Base-by-base conservation (phyloP, 225 moss, liverwort and hornwort species). In the Lunularia cruciata region DNA sequence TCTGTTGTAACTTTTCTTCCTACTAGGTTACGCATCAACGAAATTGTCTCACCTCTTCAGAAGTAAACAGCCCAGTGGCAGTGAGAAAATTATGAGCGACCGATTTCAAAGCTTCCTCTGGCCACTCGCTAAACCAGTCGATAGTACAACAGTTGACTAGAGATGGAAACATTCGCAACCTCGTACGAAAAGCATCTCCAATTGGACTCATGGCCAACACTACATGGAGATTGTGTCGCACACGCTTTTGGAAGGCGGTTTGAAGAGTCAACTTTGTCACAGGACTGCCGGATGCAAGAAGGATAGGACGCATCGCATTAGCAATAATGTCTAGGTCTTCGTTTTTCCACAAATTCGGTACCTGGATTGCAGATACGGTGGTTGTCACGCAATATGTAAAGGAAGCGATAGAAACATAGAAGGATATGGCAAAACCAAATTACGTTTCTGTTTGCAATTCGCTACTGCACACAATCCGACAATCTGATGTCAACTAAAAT, bases 111-210 rank as follows among this genome's bases (percentile, higher is more conserved):
- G 94, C 94, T 79, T 94, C 91, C 76, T 91, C 80, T 70, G 91
- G 94, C 91, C 94, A 94, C 72, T 94, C 94, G 75, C 89, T 91
- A 32, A 94, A 94, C 94, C 94, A 94, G 71, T 94, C 89, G 65
- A 94, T 94, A 0, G 91, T 94, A 58, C 94, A 94, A 68, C 91
- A 94, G 55, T 94, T 94, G 23, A 94, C 91, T 53, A 94, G 85
- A 19, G 94, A 94, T 71, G 94, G 91, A 75, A 94, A 94, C 94
- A 94, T 94, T 0, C 91, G 82, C 55, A 94, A 69, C 62, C 94
- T 75, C 32, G 84, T 89, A 0, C 94, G 87, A 60, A 94, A 94
- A 28, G 87, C 84, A 73, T 94, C 91, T 56, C 94, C 89, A 72
- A 94, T 83, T 19, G 94, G 94, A 47, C 94, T 94, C 94, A 94